Evolutionary conservation across 2,329 filamentous ascomycete species (phyloP), one percentile per base, ranked within the genome.

Genomic region (Ascochyta pisi): DNA sequence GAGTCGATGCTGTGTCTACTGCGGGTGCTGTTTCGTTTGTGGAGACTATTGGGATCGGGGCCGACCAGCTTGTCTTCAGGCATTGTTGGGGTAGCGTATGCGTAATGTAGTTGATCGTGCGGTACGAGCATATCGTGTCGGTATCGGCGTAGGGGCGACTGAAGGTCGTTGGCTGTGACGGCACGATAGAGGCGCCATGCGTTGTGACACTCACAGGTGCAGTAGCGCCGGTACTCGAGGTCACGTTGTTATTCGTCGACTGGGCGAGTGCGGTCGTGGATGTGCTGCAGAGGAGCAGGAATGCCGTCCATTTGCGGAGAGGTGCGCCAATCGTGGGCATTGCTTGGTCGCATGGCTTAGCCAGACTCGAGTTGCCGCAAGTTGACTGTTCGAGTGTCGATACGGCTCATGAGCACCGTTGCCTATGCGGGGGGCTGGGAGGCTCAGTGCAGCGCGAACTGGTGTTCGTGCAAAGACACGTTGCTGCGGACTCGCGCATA

Each of bases 31-130:
- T 56, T 13, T 42, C 62, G n/a, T 61, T 59, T 26, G 54, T 51
- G n/a, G 53, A 52, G n/a, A 57, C 50, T 9, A 56, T 57, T 43
- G 61, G 59, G 23, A 57, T 49, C 4, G 69, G 64, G 13, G 68
- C 66, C 15, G 72, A 64, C 80, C 86, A 87, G 37, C 82, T 81
- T n/a, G 85, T 86, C 44, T 84, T 85, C 22, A 91, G 79, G 70
- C 90, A 94, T 78, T 90, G 89, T 71, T 91, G 89, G 10, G 89
- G 89, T 35, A 93, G 78, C 2, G 85, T 86, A 65, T 93, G 89
- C 10, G 89, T 93, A 60, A 94, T 91, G 75, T 93, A 92, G 76
- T 94, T 93, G 70, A 91, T 86, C 1, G 88, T 91, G 63, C 85
- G 84, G 58, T 75, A 81, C 12, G 76, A 77, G 70, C 81, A 83